Evolutionary conservation across 148 eudicot genomes (phyloP).

Genomic region (Talinum fruticosum): DNA sequence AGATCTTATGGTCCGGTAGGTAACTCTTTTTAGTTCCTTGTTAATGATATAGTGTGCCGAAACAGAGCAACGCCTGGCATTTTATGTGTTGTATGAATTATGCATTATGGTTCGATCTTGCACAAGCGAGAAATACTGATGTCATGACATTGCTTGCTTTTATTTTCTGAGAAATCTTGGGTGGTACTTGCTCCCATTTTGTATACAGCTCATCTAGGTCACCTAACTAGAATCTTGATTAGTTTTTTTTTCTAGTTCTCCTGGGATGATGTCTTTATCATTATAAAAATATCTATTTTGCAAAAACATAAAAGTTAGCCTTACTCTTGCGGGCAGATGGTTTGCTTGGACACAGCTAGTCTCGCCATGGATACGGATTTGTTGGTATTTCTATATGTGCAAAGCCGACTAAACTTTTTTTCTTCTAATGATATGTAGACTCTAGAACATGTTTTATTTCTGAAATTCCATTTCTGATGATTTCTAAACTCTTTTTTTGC

Average conservation of each 20-base stretch:
- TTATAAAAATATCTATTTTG: neutral
- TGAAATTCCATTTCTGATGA: neutral
- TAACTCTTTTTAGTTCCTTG: slow-evolving; percentile 10
- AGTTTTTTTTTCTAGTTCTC: neutral
- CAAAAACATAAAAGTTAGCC: neutral
- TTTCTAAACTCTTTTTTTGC: too few relatives aligned
- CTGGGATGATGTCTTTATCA: neutral
- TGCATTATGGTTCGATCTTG: neutral
- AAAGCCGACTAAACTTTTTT: neutral
- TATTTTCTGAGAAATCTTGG: neutral
- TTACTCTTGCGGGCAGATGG: neutral
- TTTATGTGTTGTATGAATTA: neutral
- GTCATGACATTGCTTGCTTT: neutral
- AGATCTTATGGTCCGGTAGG: slow-evolving; percentile 81
- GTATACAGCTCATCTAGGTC: neutral
- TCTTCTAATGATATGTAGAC: neutral
- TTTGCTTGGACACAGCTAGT: neutral
- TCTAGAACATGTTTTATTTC: neutral
- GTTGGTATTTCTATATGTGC: neutral
- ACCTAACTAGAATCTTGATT: neutral
- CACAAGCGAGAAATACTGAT: neutral
- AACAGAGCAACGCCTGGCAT: neutral
- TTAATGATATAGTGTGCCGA: neutral
- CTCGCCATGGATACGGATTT: neutral
- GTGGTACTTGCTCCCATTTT: neutral